A percentile compares a stretch with the other conserved stretches of the same genome.
Evolutionary conservation across 257 asterid genomes (phyloP).

Genomic region (Solanum piurae): DNA sequence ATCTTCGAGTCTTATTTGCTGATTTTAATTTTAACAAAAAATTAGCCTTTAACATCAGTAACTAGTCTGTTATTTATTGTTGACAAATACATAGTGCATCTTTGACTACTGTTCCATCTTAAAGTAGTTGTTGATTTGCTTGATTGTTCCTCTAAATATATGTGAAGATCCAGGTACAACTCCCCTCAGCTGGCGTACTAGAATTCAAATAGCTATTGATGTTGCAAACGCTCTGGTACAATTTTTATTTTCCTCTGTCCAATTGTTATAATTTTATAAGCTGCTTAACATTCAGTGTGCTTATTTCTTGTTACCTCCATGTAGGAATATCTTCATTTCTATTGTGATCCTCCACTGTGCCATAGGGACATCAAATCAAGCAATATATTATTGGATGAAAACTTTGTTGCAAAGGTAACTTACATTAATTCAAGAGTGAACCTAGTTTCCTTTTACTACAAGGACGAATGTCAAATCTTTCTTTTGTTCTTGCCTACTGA

Average conservation of each 20-base stretch:
- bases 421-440: not conserved
- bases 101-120: not conserved
- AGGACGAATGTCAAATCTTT: too few relatives aligned
- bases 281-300: not conserved
- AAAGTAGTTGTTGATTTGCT: not conserved
- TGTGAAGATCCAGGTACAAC: constrained; percentile 60
- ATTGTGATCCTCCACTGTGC: constrained; percentile 91
- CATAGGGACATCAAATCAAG: constrained; percentile 94
- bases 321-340: constrained; percentile 96
- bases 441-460: not conserved
- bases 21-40: not conserved
- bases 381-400: constrained; percentile 77
- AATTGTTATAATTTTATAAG: not conserved
- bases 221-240: constrained; percentile 93
- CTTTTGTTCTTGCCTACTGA: not conserved
- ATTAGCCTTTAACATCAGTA: not conserved
- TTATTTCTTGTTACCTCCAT: constrained; percentile 2
- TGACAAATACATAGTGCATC: not conserved
- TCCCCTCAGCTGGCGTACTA: constrained; percentile 73
- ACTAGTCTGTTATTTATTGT: not conserved
- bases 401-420: constrained; percentile 73
- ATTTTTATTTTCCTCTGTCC: not conserved
- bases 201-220: constrained; percentile 85
- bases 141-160: constrained; percentile 1
- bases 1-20: not conserved